phyloP scores from a whole-genome alignment of 208 protist genomes.

The Borovskyia barvae region DNA sequence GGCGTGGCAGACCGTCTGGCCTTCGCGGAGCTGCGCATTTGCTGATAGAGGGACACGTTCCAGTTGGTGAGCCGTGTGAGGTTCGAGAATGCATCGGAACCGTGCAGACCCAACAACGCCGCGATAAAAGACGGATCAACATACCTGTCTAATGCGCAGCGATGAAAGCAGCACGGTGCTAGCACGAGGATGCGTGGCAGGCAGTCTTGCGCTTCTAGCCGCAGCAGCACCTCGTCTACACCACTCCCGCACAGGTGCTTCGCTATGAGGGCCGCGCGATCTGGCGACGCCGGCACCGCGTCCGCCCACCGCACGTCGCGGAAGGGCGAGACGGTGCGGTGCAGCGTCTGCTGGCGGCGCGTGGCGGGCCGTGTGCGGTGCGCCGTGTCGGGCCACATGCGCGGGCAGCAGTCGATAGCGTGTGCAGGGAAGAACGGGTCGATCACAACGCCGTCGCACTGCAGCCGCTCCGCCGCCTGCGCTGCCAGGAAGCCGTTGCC shows the following conservation, averaged over 20 bases:
- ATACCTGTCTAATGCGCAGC: constrained; percentile 54
- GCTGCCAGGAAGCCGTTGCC: constrained; percentile 82
- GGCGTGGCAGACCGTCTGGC: not conserved
- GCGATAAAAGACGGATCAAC: constrained; percentile 46
- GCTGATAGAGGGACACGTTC: constrained; percentile 62
- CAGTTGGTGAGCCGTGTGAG: constrained; percentile 68
- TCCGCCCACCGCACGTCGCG: constrained; percentile 44
- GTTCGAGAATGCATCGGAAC: constrained; percentile 25
- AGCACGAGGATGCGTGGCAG: constrained; percentile 68
- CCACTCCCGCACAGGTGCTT: constrained; percentile 85
- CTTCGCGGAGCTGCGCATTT: not conserved
- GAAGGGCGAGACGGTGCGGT: constrained; percentile 42
- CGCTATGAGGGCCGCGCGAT: constrained; percentile 50
- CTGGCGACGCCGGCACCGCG: constrained; percentile 33
- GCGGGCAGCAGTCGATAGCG: constrained; percentile 68
- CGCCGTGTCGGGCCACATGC: constrained; percentile 48
- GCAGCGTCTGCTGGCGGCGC: constrained; percentile 26
- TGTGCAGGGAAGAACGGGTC: constrained; percentile 71
- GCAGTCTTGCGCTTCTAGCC: constrained; percentile 42
- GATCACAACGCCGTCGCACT: constrained; percentile 63
- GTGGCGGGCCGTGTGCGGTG: constrained; percentile 27
- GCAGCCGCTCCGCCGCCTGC: constrained; percentile 54
- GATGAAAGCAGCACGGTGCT: constrained; percentile 79
- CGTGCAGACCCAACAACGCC: constrained; percentile 27
- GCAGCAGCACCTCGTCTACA: constrained; percentile 65